A percentile compares a stretch with the other conserved stretches of the same genome.
Evolutionary conservation across 1,284 basidiomycete species (phyloP).

Genomic region (Ustilago cynodontis): DNA sequence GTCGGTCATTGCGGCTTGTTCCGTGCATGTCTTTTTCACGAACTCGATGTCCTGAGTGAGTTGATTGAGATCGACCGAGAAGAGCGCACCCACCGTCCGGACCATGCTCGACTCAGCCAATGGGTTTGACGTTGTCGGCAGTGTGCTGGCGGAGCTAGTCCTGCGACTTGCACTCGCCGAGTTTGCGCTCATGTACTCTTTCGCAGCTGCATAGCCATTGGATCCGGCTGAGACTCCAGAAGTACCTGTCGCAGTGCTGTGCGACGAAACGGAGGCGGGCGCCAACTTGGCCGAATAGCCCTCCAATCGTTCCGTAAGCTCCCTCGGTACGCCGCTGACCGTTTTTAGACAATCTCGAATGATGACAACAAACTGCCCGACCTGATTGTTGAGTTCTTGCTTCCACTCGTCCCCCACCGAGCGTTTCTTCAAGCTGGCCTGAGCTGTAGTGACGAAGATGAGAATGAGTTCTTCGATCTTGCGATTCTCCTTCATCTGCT

Average conservation of each 20-base stretch:
- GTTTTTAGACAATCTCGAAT: slow-evolving; percentile 80
- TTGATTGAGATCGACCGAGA: slow-evolving; percentile 79
- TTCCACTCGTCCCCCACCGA: slow-evolving; percentile 83
- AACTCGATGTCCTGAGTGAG: slow-evolving; percentile 82
- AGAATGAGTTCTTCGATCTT: slow-evolving; percentile 97
- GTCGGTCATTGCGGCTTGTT: slow-evolving; percentile 71
- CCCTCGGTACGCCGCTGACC: slow-evolving; percentile 74
- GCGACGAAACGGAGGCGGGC: slow-evolving; percentile 33
- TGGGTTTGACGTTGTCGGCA: slow-evolving; percentile 19
- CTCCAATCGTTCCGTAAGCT: slow-evolving; percentile 83
- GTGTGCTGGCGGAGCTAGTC: slow-evolving; percentile 45
- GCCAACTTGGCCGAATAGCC: slow-evolving; percentile 82
- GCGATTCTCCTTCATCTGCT: slow-evolving; percentile 87
- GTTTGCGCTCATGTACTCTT: slow-evolving; percentile 24
- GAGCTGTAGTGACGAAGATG: slow-evolving; percentile 87
- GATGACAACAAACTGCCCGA: slow-evolving; percentile 86
- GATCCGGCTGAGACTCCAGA: slow-evolving; percentile 21
- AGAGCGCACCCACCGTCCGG: slow-evolving; percentile 79
- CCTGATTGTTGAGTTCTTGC: slow-evolving; percentile 88
- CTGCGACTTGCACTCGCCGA: slow-evolving; percentile 40
- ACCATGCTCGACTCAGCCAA: slow-evolving; percentile 52
- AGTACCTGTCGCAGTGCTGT: slow-evolving; percentile 3
- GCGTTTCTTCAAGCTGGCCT: slow-evolving; percentile 76
- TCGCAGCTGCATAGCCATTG: slow-evolving; percentile 22
- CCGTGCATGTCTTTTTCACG: slow-evolving; percentile 79